Evolutionary conservation across 2,329 filamentous ascomycete species (phyloP).

Genomic region (Talaromyces marneffei): DNA sequence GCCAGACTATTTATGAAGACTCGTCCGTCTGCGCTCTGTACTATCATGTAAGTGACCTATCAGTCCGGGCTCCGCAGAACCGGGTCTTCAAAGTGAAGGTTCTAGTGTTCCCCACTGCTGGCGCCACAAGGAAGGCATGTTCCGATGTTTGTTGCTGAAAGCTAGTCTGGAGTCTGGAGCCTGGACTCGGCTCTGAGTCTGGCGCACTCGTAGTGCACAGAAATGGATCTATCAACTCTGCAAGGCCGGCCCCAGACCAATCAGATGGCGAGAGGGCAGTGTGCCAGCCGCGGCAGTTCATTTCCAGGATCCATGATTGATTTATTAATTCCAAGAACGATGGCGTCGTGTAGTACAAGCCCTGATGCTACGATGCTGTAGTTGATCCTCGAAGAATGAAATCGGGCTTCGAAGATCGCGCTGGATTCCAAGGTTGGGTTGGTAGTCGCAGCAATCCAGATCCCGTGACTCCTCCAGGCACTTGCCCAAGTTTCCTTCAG

Average conservation of each 20-base stretch:
- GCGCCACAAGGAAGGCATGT: conserved; percentile 1
- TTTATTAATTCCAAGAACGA: background rate
- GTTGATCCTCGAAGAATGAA: background rate
- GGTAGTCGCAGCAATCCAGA: background rate
- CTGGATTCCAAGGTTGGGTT: background rate
- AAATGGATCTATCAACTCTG: conserved; percentile 11
- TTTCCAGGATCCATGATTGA: background rate
- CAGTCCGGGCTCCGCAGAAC: background rate
- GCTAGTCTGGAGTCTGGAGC: background rate
- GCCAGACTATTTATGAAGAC: conserved; percentile 4
- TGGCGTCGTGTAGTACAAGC: background rate
- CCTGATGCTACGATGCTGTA: background rate
- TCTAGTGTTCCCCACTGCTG: background rate
- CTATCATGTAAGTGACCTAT: background rate
- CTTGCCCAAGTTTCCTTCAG: background rate
- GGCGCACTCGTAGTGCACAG: no score
- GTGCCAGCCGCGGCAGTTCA: background rate
- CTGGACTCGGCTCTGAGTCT: no score
- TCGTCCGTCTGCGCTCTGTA: background rate
- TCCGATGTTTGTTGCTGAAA: background rate
- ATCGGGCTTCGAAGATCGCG: background rate
- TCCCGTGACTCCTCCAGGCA: background rate
- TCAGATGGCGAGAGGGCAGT: background rate
- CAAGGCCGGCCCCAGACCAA: background rate
- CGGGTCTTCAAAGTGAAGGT: background rate